phyloP scores from a whole-genome alignment of 352 stramenopile genomes.

The Phytophthora citricola region DNA sequence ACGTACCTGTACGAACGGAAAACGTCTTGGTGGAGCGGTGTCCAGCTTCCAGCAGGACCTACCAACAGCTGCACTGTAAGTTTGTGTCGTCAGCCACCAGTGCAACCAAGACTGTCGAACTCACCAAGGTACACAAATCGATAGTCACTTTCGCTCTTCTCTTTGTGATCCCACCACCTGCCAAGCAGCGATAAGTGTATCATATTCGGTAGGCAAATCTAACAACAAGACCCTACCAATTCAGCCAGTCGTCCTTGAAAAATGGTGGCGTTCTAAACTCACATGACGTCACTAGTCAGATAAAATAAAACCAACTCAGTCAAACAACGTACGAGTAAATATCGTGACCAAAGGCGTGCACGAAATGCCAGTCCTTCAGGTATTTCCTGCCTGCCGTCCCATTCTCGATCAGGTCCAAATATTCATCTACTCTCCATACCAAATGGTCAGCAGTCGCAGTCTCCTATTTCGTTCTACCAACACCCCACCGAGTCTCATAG shows the following conservation, averaged over 20 bases:
- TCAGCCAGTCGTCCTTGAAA: conserved; percentile 94
- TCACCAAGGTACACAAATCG: conserved; percentile 97
- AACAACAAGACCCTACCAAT: conserved; percentile 61
- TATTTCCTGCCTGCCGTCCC: conserved; percentile 64
- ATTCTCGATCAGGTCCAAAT: conserved; percentile 63
- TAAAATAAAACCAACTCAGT: background rate
- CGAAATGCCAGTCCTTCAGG: conserved; percentile 90
- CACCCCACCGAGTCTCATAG: conserved; percentile 66
- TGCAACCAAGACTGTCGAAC: background rate
- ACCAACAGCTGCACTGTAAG: conserved; percentile 4
- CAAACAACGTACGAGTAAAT: conserved; percentile 62
- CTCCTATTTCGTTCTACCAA: background rate
- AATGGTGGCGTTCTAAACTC: conserved; percentile 74
- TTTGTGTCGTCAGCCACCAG: background rate
- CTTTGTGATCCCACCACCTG: conserved; percentile 85
- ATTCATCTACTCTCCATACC: conserved; percentile 49
- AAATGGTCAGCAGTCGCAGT: conserved; percentile 5
- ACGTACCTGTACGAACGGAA: conserved; percentile 93
- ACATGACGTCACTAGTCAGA: conserved; percentile 11
- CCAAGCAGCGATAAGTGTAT: no score
- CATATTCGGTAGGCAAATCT: no score
- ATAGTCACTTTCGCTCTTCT: conserved; percentile 87
- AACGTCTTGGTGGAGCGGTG: conserved; percentile 96
- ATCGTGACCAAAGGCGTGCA: conserved; percentile 56
- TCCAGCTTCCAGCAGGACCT: conserved; percentile 91